Evolutionary conservation across 192 early-diverging fungal species (phyloP), one percentile per base, ranked within the genome.

Genomic region (Entomortierella beljakovae): DNA sequence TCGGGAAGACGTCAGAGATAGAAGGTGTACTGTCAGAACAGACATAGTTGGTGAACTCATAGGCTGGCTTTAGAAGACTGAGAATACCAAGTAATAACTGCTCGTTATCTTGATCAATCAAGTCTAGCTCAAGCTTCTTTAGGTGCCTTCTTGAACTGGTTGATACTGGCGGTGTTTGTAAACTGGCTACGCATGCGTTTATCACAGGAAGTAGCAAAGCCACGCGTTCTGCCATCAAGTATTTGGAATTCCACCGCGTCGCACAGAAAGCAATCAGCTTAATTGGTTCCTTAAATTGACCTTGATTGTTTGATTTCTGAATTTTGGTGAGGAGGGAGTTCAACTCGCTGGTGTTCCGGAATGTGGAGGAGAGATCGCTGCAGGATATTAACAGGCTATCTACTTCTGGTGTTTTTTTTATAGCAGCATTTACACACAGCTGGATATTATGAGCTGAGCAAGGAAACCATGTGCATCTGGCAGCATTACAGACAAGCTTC

Each of bases 161-260:
- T n/a, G n/a, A n/a, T n/a, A n/a, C n/a, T n/a, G n/a, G n/a, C n/a
- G n/a, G n/a, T n/a, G n/a, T n/a, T n/a, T n/a, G n/a, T n/a, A n/a
- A n/a, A n/a, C n/a, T n/a, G n/a, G n/a, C n/a, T n/a, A n/a, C n/a
- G n/a, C n/a, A n/a, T n/a, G 20, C 16, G 37, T 6, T 31, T 25
- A 59, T 40, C 22, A 38, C 35, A 37, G 34, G 57, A 11, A 59
- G 38, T 2, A 59, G 57, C n/a, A 22, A 38, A 7, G 42, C 2
- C 25, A 42, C 22, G 6, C 57, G 57, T 22, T 7, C 22, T 22
- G 57, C 57, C 55, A 59, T 42, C 18, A 59, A 37, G 28, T 42
- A 59, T 42, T 31, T 37, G 15, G 57, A 59, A 25, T 59, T 59
- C 57, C 57, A 59, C 8, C 57, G 37, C 23, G 57, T 59, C n/a